Conservation (phyloP, 139 green algal genomes). For the Picochlorum costavermella region DNA sequence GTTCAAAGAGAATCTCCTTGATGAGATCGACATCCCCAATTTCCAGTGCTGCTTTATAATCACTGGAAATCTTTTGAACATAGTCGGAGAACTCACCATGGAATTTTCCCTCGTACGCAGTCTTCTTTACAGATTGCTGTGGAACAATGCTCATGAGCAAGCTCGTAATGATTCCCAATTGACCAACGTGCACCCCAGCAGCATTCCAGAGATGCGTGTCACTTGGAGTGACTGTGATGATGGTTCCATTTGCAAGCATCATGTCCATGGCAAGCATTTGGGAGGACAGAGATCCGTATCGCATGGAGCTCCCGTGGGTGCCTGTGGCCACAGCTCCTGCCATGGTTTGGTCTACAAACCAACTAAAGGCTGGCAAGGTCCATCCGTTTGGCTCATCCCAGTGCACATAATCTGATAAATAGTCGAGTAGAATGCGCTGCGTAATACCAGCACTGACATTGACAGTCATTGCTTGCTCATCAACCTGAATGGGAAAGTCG, state of each 20-base stretch:
- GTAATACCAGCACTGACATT: constrained; percentile 59
- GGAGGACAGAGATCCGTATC: constrained; percentile 46
- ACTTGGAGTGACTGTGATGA: constrained; percentile 39
- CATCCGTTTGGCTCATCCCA: constrained; percentile 45
- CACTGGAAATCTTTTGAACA: constrained; percentile 28
- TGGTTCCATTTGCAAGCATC: constrained; percentile 66
- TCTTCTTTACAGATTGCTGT: constrained; percentile 11
- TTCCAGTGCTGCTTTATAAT: constrained; percentile 24
- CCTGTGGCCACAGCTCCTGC: constrained; percentile 73
- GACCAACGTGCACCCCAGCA: constrained; percentile 38
- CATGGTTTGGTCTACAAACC: constrained; percentile 78
- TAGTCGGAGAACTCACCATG: constrained; percentile 6
- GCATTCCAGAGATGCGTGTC: constrained; percentile 51
- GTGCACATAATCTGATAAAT: constrained; percentile 64
- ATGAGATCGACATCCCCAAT: constrained; percentile 9
- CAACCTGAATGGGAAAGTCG: constrained; percentile 32
- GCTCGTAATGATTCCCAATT: constrained; percentile 62
- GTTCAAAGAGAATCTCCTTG: neutral
- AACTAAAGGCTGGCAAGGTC: constrained; percentile 62
- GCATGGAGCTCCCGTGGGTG: constrained; percentile 65
- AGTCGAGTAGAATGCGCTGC: constrained; percentile 63
- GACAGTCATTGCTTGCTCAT: constrained; percentile 55
- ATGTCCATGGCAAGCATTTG: constrained; percentile 55
- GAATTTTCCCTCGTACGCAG: neutral
- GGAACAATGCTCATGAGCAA: constrained; percentile 38